A percentile compares a stretch with the other conserved stretches of the same genome.
phyloP scores from a whole-genome alignment of 1,284 basidiomycete species.

The Boletellus dicymbophilus region DNA sequence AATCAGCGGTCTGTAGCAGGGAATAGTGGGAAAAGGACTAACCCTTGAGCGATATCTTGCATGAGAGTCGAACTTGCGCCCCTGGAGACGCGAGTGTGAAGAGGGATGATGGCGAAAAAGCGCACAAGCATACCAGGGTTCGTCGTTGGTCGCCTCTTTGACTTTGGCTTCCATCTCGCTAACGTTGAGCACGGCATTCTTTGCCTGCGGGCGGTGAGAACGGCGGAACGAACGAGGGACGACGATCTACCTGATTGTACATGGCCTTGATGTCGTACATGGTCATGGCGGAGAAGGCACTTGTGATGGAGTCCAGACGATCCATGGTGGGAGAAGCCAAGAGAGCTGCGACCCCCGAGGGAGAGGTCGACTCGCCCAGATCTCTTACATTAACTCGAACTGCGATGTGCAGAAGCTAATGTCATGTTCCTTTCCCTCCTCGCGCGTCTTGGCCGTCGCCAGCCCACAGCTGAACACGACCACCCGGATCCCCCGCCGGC shows the following conservation, averaged over 20 bases:
- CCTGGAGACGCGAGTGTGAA: constrained; percentile 50
- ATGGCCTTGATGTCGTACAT: constrained; percentile 93
- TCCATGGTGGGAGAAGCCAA: constrained; percentile 44
- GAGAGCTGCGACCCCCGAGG: constrained; percentile 17
- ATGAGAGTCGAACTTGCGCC: constrained; percentile 98
- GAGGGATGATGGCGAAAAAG: background rate
- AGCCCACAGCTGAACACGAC: constrained; percentile 22
- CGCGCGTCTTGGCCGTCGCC: constrained; percentile 39
- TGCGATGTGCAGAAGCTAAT: background rate
- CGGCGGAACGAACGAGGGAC: background rate
- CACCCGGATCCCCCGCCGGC: too few species aligned
- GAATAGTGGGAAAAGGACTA: constrained; percentile 31
- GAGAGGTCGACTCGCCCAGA: constrained; percentile 19
- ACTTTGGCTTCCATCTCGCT: constrained; percentile 99
- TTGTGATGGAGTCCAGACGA: constrained; percentile 67
- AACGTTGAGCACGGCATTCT: constrained; percentile 91
- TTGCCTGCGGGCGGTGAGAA: constrained; percentile 53
- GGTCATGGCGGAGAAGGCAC: constrained; percentile 71
- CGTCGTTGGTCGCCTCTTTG: constrained; percentile 96
- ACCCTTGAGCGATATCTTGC: constrained; percentile 98
- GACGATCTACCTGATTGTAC: constrained; percentile 78
- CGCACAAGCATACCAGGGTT: constrained; percentile 77
- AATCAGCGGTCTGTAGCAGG: constrained; percentile 8
- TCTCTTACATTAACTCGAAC: background rate
- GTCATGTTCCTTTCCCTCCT: constrained; percentile 32